These are phyloP conservation scores for Tetracladium marchalianum DNA, from an alignment of 495 filamentous ascomycete species.

Conservation along the genomic window DNA sequence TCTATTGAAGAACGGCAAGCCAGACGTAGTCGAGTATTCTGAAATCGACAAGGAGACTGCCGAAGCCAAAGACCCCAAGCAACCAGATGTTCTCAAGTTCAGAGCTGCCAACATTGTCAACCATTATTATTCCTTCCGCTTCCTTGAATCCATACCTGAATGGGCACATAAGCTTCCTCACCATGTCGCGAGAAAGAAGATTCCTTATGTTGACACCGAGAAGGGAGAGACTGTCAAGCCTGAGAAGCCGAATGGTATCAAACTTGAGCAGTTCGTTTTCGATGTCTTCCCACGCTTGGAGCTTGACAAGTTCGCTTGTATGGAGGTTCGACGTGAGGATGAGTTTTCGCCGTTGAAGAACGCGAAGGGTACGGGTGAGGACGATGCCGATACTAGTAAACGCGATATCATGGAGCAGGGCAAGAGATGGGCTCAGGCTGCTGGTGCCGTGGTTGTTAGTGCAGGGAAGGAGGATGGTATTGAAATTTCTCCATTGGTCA, in stretches of 20 bases:
- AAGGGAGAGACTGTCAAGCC: slow-evolving; percentile 77
- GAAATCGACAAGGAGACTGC: slow-evolving; percentile 85
- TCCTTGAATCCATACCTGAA: slow-evolving; percentile 80
- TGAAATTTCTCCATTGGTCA: slow-evolving; percentile 87
- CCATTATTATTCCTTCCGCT: slow-evolving; percentile 96
- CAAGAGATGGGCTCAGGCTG: slow-evolving; percentile 68
- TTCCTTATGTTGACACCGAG: slow-evolving; percentile 69
- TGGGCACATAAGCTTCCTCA: slow-evolving; percentile 83
- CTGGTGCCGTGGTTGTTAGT: slow-evolving; percentile 66
- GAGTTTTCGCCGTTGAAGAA: slow-evolving; percentile 99
- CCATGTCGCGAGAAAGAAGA: slow-evolving; percentile 98
- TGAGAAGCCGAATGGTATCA: slow-evolving; percentile 91
- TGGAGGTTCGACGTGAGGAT: slow-evolving; percentile 94
- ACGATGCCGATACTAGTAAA: slow-evolving; percentile 88
- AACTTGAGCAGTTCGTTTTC: slow-evolving; percentile 98
- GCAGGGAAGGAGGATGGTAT: slow-evolving; percentile 62
- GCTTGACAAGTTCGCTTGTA: slow-evolving; percentile 81
- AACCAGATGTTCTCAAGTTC: slow-evolving; percentile 81
- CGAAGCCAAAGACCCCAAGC: slow-evolving; percentile 79
- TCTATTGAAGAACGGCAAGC: slow-evolving; percentile 86
- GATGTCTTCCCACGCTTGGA: slow-evolving; percentile 91
- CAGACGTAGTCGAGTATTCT: slow-evolving; percentile 97
- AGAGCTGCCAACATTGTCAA: slow-evolving; percentile 99
- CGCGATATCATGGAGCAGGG: slow-evolving; percentile 85
- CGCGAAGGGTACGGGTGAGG: slow-evolving; percentile 78